phyloP scores from a whole-genome alignment of 768 basidiomycete genomes.

The Phylloporus rhodoxanthus region DNA sequence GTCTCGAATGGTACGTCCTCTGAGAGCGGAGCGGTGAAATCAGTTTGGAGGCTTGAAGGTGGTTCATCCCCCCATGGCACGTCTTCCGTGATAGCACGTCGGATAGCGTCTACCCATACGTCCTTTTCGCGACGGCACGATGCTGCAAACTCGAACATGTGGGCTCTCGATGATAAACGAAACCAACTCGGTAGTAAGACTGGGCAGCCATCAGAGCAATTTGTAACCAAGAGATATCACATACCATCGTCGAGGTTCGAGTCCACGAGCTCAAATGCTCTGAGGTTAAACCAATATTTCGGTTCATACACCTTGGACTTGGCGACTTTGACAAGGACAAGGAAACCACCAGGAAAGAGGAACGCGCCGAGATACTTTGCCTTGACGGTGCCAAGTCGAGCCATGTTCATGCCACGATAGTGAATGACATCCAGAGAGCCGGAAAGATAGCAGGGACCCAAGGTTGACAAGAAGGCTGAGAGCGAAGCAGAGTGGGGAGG shows the following conservation, averaged over 20 bases:
- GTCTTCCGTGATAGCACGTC: conserved; percentile 41
- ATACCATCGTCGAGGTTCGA: conserved; percentile 68
- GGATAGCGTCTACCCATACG: conserved; percentile 75
- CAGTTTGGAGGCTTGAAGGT: conserved; percentile 52
- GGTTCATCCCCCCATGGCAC: conserved; percentile 54
- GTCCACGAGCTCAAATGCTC: conserved; percentile 65
- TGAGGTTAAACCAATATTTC: conserved; percentile 80
- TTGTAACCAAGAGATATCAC: conserved; percentile 26
- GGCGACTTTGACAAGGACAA: conserved; percentile 80
- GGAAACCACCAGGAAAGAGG: conserved; percentile 78
- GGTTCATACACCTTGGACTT: conserved; percentile 81
- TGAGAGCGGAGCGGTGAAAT: conserved; percentile 33
- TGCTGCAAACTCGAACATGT: conserved; percentile 81
- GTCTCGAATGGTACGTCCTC: conserved; percentile 38
- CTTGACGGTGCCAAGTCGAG: conserved; percentile 47
- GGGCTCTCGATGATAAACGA: conserved; percentile 60
- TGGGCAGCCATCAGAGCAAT: conserved; percentile 27
- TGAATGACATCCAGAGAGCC: conserved; percentile 88
- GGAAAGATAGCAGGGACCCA: conserved; percentile 74
- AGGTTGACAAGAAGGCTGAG: conserved; percentile 58
- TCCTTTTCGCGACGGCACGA: conserved; percentile 80
- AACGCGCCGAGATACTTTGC: conserved; percentile 90
- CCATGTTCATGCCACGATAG: conserved; percentile 43
- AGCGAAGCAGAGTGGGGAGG: conserved; percentile 38
- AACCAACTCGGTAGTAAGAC: conserved; percentile 80